These are phyloP conservation scores for Anisodus tanguticus DNA, from an alignment of 257 asterid species.

Conservation along the genomic window DNA sequence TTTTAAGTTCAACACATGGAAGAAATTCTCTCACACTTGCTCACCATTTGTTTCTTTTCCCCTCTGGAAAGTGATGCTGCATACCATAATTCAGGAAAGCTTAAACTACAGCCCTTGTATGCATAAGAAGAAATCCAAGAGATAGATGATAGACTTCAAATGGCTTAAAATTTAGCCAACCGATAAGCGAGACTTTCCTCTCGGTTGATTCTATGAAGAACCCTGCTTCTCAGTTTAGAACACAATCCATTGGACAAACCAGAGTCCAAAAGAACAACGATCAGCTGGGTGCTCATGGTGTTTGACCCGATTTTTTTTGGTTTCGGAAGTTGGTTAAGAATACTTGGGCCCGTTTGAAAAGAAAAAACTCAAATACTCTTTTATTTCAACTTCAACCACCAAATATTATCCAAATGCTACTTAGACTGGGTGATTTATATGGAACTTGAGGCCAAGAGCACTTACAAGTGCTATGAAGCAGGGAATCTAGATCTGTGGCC, in stretches of 20 bases:
- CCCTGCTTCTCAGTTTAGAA: not conserved
- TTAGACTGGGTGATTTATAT: not conserved
- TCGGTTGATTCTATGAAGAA: not conserved
- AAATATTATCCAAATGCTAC: not conserved
- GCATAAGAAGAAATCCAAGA: not conserved
- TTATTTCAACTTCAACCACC: not conserved
- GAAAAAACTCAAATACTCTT: not conserved
- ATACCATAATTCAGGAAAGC: not conserved
- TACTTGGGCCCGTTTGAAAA: not conserved
- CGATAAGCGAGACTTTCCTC: not conserved
- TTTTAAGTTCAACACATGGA: not conserved
- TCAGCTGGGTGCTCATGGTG: not conserved
- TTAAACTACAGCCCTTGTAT: not conserved
- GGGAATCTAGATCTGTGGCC: not conserved
- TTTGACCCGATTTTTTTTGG: not conserved
- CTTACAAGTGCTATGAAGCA: not conserved
- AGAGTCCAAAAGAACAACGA: not conserved
- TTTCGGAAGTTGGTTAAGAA: not conserved
- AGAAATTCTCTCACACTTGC: not conserved
- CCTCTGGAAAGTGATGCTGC: not conserved
- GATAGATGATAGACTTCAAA: not conserved
- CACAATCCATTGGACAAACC: not conserved
- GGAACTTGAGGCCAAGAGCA: conserved; percentile 20
- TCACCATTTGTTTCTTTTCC: not conserved
- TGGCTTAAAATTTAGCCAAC: not conserved